Percentiles rank a stretch among this genome's conserved stretches.
Conservation (phyloP, 768 basidiomycete species). For the Cantharellus anzutake region DNA sequence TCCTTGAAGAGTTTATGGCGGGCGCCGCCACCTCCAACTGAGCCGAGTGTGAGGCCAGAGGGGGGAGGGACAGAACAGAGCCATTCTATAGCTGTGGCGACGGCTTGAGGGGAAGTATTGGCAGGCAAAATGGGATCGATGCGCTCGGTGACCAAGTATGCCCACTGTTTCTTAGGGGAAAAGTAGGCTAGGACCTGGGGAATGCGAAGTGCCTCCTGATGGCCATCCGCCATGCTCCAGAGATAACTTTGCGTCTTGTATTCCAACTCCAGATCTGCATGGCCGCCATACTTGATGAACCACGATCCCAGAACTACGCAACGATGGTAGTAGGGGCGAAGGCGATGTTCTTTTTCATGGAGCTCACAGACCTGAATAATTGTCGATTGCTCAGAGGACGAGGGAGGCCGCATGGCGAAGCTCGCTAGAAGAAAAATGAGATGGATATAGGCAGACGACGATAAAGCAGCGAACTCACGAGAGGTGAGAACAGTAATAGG, state of each 20-base stretch:
- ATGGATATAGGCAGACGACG: too few species aligned
- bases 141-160: neutral
- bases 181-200: neutral
- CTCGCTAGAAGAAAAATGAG: too few species aligned
- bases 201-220: neutral
- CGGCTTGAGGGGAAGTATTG: constrained; percentile 8
- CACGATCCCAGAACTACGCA: too few species aligned
- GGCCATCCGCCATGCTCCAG: neutral
- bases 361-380: too few species aligned
- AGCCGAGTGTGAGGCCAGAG: constrained; percentile 9
- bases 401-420: too few species aligned
- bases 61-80: constrained; percentile 13
- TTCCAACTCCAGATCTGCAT: neutral
- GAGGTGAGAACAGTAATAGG: too few species aligned
- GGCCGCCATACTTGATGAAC: too few species aligned
- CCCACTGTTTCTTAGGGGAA: neutral
- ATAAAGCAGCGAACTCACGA: too few species aligned
- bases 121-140: constrained; percentile 3
- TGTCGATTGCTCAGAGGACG: too few species aligned
- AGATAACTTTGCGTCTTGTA: neutral
- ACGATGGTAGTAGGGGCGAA: too few species aligned
- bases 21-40: constrained; percentile 11
- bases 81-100: constrained; percentile 14
- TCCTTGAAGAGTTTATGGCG: constrained; percentile 13
- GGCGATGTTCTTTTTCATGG: too few species aligned